Percentiles rank a stretch among this genome's conserved stretches.
Conservation (phyloP, 2,329 filamentous ascomycete species). For the Coleophoma cylindrospora region DNA sequence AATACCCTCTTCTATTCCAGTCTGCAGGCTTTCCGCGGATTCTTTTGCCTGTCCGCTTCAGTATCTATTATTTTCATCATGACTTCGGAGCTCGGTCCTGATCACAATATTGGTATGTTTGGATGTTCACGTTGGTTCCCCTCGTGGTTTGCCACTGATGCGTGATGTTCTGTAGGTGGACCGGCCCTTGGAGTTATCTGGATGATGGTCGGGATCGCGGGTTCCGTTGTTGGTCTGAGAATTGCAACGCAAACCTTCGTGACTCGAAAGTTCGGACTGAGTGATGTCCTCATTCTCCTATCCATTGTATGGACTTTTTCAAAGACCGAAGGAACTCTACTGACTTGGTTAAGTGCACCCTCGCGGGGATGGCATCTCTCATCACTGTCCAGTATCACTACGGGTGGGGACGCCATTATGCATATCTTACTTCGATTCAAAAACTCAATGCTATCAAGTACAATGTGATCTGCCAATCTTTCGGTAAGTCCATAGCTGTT, state of each 20-base stretch:
- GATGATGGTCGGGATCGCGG: conserved; percentile 7
- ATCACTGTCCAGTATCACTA: conserved; percentile 2
- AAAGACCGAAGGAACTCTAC: neutral
- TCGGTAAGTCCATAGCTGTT: neutral
- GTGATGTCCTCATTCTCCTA: conserved; percentile 9
- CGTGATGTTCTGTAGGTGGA: neutral
- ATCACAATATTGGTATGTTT: too few species aligned
- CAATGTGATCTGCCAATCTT: neutral
- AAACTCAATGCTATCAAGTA: neutral
- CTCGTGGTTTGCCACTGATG: too few species aligned
- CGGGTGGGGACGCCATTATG: conserved; percentile 1
- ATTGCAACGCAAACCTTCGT: conserved; percentile 7
- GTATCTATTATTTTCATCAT: too few species aligned
- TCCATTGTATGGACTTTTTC: conserved; percentile 5
- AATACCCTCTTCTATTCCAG: too few species aligned
- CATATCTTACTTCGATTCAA: neutral
- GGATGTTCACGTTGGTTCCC: too few species aligned
- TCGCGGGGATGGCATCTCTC: neutral
- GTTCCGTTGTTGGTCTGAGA: conserved; percentile 8
- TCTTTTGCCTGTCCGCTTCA: too few species aligned
- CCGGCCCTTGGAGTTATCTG: conserved; percentile 7
- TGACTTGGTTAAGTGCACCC: neutral
- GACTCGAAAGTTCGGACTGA: conserved; percentile 6
- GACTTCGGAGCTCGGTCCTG: too few species aligned
- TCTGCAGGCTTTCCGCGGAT: too few species aligned